Conservation (phyloP, 208 protist genomes). For the Angomonas ambiguus region DNA sequence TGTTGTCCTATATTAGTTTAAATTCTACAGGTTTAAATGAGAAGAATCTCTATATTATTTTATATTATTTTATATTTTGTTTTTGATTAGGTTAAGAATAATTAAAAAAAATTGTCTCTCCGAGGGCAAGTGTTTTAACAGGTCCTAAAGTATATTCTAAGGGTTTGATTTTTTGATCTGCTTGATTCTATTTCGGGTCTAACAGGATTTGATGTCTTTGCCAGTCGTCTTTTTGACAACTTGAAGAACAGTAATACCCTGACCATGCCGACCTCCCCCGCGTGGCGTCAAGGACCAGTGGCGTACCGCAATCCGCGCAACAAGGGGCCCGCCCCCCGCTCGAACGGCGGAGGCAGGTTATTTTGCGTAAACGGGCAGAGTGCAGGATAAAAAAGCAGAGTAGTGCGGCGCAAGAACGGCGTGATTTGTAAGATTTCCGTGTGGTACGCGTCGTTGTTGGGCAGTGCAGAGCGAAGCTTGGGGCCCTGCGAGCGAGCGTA, state of each 20-base stretch:
- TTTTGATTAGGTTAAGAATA: background rate
- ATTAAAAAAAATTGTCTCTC: background rate
- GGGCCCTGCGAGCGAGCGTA: background rate
- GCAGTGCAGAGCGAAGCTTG: background rate
- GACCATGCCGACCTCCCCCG: too few species aligned
- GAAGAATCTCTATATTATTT: too few species aligned
- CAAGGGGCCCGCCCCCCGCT: too few species aligned
- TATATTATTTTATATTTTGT: constrained; percentile 2
- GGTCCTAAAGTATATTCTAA: background rate
- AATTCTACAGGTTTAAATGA: too few species aligned
- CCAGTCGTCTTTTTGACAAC: constrained; percentile 76
- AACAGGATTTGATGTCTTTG: constrained; percentile 67
- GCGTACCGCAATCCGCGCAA: too few species aligned
- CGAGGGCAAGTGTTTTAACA: too few species aligned
- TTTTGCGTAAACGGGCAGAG: background rate
- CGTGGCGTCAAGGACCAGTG: too few species aligned
- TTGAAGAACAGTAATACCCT: constrained; percentile 73
- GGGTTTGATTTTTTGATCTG: constrained; percentile 20
- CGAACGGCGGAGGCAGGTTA: too few species aligned
- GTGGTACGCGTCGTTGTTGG: background rate
- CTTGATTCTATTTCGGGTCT: constrained; percentile 65
- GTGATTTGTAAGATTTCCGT: background rate
- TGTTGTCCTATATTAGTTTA: too few species aligned
- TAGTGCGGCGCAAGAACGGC: background rate
- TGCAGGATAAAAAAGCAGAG: background rate